A percentile compares a stretch with the other conserved stretches of the same genome.
Conservation (phyloP, 306 rosid species). For the Castanospermum australe region DNA sequence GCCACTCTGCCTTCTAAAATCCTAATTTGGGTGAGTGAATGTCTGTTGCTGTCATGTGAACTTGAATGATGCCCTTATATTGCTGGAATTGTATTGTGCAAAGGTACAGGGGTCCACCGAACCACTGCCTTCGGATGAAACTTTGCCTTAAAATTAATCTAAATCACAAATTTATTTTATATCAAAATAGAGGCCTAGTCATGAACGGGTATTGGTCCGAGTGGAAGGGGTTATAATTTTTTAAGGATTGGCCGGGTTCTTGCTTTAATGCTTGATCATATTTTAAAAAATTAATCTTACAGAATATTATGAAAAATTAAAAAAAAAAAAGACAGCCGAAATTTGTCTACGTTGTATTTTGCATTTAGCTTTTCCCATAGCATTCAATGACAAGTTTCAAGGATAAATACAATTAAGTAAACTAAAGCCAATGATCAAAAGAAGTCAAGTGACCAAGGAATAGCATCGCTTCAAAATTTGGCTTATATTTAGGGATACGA, state of each 20-base stretch:
- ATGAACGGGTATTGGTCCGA: too few species aligned
- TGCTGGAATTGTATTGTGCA: conserved; percentile 23
- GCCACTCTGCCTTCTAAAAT: conserved; percentile 10
- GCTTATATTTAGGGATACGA: neutral
- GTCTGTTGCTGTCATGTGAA: conserved; percentile 13
- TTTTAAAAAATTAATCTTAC: too few species aligned
- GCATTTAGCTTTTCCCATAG: neutral
- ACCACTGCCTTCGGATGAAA: conserved; percentile 20
- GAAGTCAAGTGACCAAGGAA: too few species aligned
- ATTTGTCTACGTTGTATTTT: too few species aligned
- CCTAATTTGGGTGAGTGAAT: conserved; percentile 28
- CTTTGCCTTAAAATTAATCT: too few species aligned
- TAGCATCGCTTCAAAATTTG: neutral
- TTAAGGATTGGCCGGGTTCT: too few species aligned
- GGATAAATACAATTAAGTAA: neutral
- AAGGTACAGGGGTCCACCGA: conserved; percentile 33
- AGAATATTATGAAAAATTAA: too few species aligned
- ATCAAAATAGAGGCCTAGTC: too few species aligned
- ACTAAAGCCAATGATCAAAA: neutral
- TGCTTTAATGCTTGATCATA: too few species aligned
- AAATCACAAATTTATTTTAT: too few species aligned
- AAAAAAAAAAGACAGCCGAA: too few species aligned
- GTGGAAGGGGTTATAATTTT: too few species aligned
- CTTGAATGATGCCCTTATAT: conserved; percentile 30
- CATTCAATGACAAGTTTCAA: neutral